Conservation (phyloP, 2,329 filamentous ascomycete species). For the Fusarium sp. region DNA sequence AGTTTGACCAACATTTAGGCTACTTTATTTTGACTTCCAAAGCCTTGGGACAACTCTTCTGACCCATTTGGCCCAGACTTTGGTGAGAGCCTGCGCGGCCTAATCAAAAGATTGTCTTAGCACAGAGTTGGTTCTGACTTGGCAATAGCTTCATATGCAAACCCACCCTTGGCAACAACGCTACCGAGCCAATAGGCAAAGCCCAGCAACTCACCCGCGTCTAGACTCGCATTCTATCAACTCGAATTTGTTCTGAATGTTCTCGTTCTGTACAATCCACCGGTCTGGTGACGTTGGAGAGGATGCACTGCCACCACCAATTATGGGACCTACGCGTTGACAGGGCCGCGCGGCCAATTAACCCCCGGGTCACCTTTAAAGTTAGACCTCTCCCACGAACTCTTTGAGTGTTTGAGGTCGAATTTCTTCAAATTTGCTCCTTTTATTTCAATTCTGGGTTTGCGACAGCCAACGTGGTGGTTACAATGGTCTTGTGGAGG, state of each 20-base stretch:
- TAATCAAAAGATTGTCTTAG: not conserved
- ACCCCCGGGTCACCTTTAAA: constrained; percentile 25
- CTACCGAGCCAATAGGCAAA: not conserved
- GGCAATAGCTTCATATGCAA: not conserved
- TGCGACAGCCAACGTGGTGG: not conserved
- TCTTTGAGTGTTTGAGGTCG: not conserved
- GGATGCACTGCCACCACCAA: constrained; percentile 42
- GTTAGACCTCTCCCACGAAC: not conserved
- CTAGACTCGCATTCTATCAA: not conserved
- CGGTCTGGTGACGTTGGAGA: constrained; percentile 27
- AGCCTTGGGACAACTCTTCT: not conserved
- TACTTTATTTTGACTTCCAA: not conserved
- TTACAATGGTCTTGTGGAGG: not conserved
- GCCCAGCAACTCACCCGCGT: not conserved
- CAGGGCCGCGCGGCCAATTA: constrained; percentile 40
- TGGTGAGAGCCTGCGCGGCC: not conserved
- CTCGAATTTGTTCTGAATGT: not conserved
- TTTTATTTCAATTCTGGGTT: not conserved
- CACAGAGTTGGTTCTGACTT: not conserved
- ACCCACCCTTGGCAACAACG: not conserved
- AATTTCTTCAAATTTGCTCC: not conserved
- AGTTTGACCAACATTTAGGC: not conserved
- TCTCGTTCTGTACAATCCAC: not conserved
- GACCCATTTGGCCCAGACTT: not conserved
- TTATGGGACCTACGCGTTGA: constrained; percentile 33